Evolutionary conservation across 2,329 filamentous ascomycete species (phyloP).

Genomic region (Bimuria novae-zelandiae): DNA sequence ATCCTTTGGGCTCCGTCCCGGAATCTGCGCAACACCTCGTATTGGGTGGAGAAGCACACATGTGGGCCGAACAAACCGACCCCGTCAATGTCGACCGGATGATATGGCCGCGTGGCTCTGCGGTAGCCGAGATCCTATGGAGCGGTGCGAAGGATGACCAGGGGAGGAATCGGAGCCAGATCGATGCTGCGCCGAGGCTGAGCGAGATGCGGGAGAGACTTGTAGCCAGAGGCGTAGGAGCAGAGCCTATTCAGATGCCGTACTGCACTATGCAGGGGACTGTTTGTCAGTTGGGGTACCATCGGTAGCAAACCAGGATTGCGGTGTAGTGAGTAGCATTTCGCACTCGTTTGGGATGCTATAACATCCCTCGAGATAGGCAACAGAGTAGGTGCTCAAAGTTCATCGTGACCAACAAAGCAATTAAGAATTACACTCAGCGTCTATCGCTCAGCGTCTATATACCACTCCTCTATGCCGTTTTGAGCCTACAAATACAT

Average conservation of each 20-base stretch:
- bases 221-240: conserved; percentile 68
- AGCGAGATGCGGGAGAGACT: conserved; percentile 78
- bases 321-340: conserved; percentile 13
- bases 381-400: no score
- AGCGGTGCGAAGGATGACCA: conserved; percentile 68
- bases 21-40: conserved; percentile 68
- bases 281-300: conserved; percentile 16
- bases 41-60: conserved; percentile 78
- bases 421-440: no score
- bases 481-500: no score
- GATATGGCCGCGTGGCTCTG: conserved; percentile 77
- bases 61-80: conserved; percentile 82
- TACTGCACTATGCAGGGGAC: conserved; percentile 69
- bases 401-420: no score
- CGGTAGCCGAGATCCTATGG: conserved; percentile 81
- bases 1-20: conserved; percentile 70
- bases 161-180: conserved; percentile 72
- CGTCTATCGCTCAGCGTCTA: no score
- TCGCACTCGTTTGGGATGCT: background rate
- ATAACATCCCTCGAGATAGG: no score
- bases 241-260: conserved; percentile 71
- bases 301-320: conserved; percentile 5
- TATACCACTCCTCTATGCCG: no score
- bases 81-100: conserved; percentile 73
- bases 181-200: conserved; percentile 70